Evolutionary conservation across 75 land plant genomes (phyloP), one percentile per base, ranked within the genome.

Genomic region (Gnetum montanum): DNA sequence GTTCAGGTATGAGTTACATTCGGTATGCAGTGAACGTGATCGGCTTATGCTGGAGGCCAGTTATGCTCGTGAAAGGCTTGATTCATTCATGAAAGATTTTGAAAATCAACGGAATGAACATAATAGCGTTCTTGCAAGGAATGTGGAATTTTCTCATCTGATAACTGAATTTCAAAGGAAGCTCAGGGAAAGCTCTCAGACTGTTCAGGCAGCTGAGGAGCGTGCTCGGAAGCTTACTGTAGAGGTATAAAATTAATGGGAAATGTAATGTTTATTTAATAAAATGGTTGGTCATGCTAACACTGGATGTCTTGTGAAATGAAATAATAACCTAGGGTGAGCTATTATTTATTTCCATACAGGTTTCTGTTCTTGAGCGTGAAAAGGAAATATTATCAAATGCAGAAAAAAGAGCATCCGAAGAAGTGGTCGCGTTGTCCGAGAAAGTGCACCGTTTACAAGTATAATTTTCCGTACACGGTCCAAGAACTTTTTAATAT

Each of bases 361-460:
- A 89, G 95, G 86, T 76, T 6, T 81, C 94, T 59, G 60, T 84
- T 19, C 24, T 82, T 58, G 83, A 77, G 65, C 54, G 60, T 59
- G 97, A 92, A 69, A 92, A 74, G 44, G 94, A 84, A 19, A 46
- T 92, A 35, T 31, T 88, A 25, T 45, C 50, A 30, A 75, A 65
- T 63, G 74, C 97, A 31, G 94, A 92, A 57, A 81, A 72, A 61
- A 68, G 90, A 52, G 97, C 86, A 8, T 70, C 46, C 8, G 78
- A 92, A 49, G 97, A 92, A 77, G 78, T 84, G 35, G 72, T 74
- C 31, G 58, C 51, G 54, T 76, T 88, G 71, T 73, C 86, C 4
- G 86, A 88, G 30, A 87, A 77, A 49, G 94, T 82, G 5, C 73
- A 76, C 51, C 76, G 84, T 2, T 69, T 92, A 46, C 97, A 92